These are phyloP conservation scores for Cytospora piceicola DNA, from an alignment of 2,329 filamentous ascomycete species.

Conservation along the genomic window DNA sequence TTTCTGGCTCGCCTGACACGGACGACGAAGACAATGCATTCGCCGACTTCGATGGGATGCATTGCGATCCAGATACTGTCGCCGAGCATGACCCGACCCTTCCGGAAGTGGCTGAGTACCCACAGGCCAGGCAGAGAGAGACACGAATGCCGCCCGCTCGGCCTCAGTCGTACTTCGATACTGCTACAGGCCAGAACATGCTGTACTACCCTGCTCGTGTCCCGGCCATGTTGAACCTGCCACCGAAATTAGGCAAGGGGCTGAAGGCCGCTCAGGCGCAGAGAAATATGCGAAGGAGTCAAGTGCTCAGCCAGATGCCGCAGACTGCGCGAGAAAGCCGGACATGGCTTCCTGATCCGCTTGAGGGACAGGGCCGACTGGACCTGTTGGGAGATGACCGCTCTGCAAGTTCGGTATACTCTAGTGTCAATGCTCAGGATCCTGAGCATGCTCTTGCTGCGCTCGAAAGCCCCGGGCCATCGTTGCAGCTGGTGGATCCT, in stretches of 20 bases:
- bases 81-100: constrained; percentile 33
- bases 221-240: constrained; percentile 89
- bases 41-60: constrained; percentile 80
- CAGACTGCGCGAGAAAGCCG: constrained; percentile 42
- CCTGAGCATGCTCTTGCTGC: constrained; percentile 23
- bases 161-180: constrained; percentile 64
- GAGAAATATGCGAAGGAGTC: constrained; percentile 72
- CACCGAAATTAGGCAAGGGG: constrained; percentile 80
- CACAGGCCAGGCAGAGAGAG: constrained; percentile 31
- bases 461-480: constrained; percentile 7
- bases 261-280: constrained; percentile 57
- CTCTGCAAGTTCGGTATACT: constrained; percentile 17
- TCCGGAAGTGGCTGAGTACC: constrained; percentile 30
- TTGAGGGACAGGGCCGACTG: constrained; percentile 41
- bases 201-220: constrained; percentile 95
- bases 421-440: constrained; percentile 22
- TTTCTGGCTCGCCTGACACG: constrained; percentile 62
- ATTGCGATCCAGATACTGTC: constrained; percentile 62
- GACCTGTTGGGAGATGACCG: constrained; percentile 24
- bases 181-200: constrained; percentile 76
- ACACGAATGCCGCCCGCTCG: constrained; percentile 38
- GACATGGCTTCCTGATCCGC: constrained; percentile 54
- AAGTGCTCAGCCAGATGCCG: constrained; percentile 69
- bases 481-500: not conserved
- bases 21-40: constrained; percentile 71